phyloP scores from a whole-genome alignment of 768 basidiomycete genomes.

The Leucocoprinus leucothites region DNA sequence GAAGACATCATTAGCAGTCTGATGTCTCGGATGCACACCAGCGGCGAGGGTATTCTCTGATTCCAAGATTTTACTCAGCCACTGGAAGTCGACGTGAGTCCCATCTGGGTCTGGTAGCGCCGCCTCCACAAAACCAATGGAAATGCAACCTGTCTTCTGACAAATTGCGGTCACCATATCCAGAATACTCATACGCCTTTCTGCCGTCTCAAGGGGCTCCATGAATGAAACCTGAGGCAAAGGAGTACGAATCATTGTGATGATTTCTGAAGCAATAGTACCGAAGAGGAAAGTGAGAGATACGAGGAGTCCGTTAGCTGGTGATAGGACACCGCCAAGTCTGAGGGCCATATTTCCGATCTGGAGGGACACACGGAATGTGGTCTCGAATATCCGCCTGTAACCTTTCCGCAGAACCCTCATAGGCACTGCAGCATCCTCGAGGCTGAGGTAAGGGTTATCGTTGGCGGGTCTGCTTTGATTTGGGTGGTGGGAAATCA shows the following conservation, averaged over 20 bases:
- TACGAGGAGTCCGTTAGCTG: neutral
- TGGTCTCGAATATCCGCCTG: neutral
- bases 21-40: slow-evolving; percentile 4
- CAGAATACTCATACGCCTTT: neutral
- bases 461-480: neutral
- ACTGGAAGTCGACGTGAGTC: slow-evolving; percentile 1
- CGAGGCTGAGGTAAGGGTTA: neutral
- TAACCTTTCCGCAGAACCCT: slow-evolving; percentile 1
- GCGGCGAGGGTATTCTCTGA: neutral
- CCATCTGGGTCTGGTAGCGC: neutral
- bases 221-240: neutral
- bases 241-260: neutral
- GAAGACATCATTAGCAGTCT: slow-evolving; percentile 1
- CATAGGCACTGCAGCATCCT: slow-evolving; percentile 7
- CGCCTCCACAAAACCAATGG: slow-evolving; percentile 3
- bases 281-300: slow-evolving; percentile 8
- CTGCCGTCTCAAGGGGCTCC: neutral
- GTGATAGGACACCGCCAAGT: neutral
- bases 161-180: slow-evolving; percentile 6
- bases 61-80: neutral
- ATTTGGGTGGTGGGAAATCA: neutral
- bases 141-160: neutral
- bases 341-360: neutral
- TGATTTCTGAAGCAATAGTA: slow-evolving; percentile 1
- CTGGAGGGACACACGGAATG: neutral